Evolutionary conservation across 2,329 filamentous ascomycete species (phyloP).

Genomic region (Monosporascus sp.): DNA sequence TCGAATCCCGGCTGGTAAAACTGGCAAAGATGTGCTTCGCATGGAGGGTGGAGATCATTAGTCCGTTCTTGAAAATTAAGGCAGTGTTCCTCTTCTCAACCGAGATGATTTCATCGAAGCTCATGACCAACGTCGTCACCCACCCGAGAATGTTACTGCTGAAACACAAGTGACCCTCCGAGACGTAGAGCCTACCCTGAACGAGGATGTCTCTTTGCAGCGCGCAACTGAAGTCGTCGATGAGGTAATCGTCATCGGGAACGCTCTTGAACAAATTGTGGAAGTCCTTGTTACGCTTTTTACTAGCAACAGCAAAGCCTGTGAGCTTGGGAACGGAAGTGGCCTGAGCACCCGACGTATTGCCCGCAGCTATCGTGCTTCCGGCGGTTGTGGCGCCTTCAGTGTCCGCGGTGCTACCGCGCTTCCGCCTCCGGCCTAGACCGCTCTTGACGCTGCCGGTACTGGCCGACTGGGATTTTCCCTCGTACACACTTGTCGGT

Average conservation of each 20-base stretch:
- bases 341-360: constrained; percentile 62
- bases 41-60: constrained; percentile 93
- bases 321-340: constrained; percentile 67
- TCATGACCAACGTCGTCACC: constrained; percentile 96
- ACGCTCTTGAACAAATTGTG: constrained; percentile 93
- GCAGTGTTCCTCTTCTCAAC: constrained; percentile 97
- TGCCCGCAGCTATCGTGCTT: constrained; percentile 67
- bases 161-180: constrained; percentile 95
- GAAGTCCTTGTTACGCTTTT: constrained; percentile 93
- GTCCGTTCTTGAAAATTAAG: constrained; percentile 91
- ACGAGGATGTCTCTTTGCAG: constrained; percentile 92
- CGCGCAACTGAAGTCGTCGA: constrained; percentile 97
- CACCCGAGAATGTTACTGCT: constrained; percentile 98
- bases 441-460: constrained; percentile 64
- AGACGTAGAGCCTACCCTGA: constrained; percentile 90
- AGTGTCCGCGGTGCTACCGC: constrained; percentile 74
- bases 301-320: constrained; percentile 92
- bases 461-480: constrained; percentile 54
- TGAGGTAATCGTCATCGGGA: constrained; percentile 94
- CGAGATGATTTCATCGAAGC: constrained; percentile 94
- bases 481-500: constrained; percentile 60
- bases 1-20: constrained; percentile 88
- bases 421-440: constrained; percentile 59
- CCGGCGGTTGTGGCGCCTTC: constrained; percentile 47
- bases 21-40: constrained; percentile 95